phyloP scores from a whole-genome alignment of 192 early-diverging fungal species.

The Podila verticillata region DNA sequence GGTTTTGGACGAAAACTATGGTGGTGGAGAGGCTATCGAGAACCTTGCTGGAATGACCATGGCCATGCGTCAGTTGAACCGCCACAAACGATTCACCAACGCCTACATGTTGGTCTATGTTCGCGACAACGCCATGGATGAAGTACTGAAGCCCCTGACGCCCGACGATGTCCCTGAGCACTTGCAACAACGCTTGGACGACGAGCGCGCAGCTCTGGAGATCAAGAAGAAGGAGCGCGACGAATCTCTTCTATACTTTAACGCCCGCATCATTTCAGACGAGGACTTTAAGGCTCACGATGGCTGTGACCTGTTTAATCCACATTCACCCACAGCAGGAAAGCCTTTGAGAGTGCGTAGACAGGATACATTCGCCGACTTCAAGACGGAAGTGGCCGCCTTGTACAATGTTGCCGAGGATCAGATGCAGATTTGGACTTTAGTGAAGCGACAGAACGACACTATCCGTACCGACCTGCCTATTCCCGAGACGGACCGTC shows the following conservation, averaged over 20 bases:
- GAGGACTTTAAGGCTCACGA: conserved; percentile 73
- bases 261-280: conserved; percentile 71
- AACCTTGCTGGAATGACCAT: conserved; percentile 42
- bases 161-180: conserved; percentile 85
- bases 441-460: conserved; percentile 93
- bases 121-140: conserved; percentile 76
- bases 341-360: conserved; percentile 61
- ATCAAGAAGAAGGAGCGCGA: conserved; percentile 71
- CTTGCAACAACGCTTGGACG: conserved; percentile 71
- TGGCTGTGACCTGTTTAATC: conserved; percentile 90
- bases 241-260: conserved; percentile 75
- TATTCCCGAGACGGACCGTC: conserved; percentile 58
- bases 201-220: conserved; percentile 70
- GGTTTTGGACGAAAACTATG: conserved; percentile 95
- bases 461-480: conserved; percentile 87
- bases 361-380: conserved; percentile 63
- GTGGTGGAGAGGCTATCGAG: conserved; percentile 72
- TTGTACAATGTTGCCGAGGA: conserved; percentile 55
- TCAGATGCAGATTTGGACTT: conserved; percentile 83
- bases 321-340: conserved; percentile 57
- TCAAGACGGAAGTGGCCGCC: conserved; percentile 62
- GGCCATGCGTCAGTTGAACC: conserved; percentile 57
- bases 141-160: conserved; percentile 74
- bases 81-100: conserved; percentile 88
- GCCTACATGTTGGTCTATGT: conserved; percentile 99